phyloP scores from a whole-genome alignment of 1,139 yeast genomes.

The Suhomyces guaymorum region DNA sequence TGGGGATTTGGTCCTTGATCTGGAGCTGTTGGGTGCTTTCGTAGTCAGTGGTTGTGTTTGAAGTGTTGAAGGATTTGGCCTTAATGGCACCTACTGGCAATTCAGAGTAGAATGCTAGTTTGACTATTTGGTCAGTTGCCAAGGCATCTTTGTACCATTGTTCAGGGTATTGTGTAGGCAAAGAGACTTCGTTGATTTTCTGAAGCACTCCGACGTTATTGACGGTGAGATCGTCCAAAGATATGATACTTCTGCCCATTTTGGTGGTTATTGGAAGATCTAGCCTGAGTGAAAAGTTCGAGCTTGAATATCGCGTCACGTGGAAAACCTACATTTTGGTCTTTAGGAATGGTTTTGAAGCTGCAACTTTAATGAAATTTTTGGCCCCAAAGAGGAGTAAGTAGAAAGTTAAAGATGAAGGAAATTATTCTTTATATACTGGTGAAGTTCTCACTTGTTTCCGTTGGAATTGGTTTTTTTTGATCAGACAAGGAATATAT shows the following conservation, averaged over 20 bases:
- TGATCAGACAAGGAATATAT: too few species aligned
- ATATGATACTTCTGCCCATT: conserved; percentile 40
- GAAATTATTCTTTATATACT: too few species aligned
- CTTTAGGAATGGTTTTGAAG: not conserved
- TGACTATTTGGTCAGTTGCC: conserved; percentile 35
- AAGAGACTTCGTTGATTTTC: conserved; percentile 45
- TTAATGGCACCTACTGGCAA: conserved; percentile 73
- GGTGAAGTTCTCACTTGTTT: too few species aligned
- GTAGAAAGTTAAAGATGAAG: too few species aligned
- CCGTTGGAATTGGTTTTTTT: too few species aligned
- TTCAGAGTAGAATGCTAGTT: conserved; percentile 58
- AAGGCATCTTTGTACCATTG: conserved; percentile 47
- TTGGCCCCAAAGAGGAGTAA: too few species aligned
- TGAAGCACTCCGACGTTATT: conserved; percentile 57
- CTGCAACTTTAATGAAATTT: too few species aligned
- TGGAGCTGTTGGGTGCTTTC: conserved; percentile 28
- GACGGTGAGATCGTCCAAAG: conserved; percentile 56
- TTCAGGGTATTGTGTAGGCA: conserved; percentile 46
- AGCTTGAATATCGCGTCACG: not conserved
- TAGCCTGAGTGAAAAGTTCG: conserved; percentile 6
- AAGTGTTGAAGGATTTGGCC: conserved; percentile 45
- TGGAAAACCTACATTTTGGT: not conserved
- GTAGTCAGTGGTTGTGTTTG: conserved; percentile 25
- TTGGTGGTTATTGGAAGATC: conserved; percentile 1
- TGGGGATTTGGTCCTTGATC: conserved; percentile 37